phyloP scores from a whole-genome alignment of 1,284 basidiomycete genomes.

The Schizophyllum commune region DNA sequence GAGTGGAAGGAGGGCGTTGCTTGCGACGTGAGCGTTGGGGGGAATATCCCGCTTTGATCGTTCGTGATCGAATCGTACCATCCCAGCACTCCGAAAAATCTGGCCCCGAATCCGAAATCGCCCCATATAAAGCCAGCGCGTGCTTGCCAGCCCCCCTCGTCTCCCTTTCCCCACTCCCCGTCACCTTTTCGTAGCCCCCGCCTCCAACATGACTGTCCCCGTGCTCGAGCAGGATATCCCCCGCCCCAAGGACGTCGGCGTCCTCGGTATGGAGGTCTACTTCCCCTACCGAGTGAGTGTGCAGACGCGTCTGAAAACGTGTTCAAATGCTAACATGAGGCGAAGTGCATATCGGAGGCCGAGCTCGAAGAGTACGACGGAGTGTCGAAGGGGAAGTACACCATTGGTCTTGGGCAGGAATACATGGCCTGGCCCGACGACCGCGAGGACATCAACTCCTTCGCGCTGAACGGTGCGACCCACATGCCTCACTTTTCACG shows the following conservation, averaged over 20 bases:
- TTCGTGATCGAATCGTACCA: not conserved
- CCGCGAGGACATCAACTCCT: slow-evolving; percentile 98
- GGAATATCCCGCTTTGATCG: not conserved
- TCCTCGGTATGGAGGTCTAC: slow-evolving; percentile 90
- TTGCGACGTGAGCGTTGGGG: not conserved
- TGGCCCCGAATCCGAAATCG: not conserved
- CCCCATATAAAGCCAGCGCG: not conserved
- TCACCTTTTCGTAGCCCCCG: not conserved
- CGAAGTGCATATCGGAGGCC: slow-evolving; percentile 88
- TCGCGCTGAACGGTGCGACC: slow-evolving; percentile 84
- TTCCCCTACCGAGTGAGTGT: slow-evolving; percentile 80
- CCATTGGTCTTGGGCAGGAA: slow-evolving; percentile 96
- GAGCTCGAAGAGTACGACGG: slow-evolving; percentile 95
- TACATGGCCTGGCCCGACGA: slow-evolving; percentile 98
- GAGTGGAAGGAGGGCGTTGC: not conserved
- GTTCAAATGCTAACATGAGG: slow-evolving; percentile 9
- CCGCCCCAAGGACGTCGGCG: slow-evolving; percentile 87
- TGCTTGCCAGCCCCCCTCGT: not conserved
- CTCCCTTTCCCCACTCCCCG: not conserved
- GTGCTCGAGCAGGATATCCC: slow-evolving; percentile 28
- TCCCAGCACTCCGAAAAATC: not conserved
- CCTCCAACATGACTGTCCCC: slow-evolving; percentile 30
- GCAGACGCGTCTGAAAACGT: slow-evolving; percentile 6
- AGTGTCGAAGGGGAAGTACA: slow-evolving; percentile 96
- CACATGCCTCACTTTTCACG: not conserved